phyloP scores from a whole-genome alignment of 2,329 filamentous ascomycete genomes.

The Cadophora gregata region DNA sequence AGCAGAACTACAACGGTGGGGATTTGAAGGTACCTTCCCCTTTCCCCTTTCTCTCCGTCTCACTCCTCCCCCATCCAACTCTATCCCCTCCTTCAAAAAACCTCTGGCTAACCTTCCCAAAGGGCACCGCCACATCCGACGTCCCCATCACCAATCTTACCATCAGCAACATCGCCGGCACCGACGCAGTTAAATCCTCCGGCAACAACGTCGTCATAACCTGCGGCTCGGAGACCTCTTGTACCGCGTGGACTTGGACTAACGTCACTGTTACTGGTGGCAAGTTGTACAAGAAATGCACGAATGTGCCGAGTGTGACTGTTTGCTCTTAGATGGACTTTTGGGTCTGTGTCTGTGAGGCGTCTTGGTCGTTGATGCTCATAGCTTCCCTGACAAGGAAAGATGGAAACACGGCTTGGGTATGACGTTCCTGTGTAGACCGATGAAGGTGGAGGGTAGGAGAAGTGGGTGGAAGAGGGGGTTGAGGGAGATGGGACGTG shows the following conservation, averaged over 20 bases:
- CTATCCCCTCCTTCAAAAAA: background rate
- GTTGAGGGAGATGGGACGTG: too few relatives aligned
- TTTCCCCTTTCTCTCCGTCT: background rate
- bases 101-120: background rate
- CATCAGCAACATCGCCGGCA: constrained; percentile 50
- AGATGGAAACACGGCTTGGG: too few relatives aligned
- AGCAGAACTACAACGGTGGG: constrained; percentile 59
- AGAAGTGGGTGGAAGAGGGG: background rate
- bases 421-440: too few relatives aligned
- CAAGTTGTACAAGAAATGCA: constrained; percentile 48
- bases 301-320: constrained; percentile 46
- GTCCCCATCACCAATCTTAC: constrained; percentile 57
- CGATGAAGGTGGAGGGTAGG: too few relatives aligned
- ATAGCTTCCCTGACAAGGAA: too few relatives aligned
- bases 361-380: too few relatives aligned
- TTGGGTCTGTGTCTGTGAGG: too few relatives aligned
- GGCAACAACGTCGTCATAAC: constrained; percentile 51
- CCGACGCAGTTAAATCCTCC: constrained; percentile 44
- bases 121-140: constrained; percentile 51
- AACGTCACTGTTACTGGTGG: constrained; percentile 57
- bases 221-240: constrained; percentile 51
- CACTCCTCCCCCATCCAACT: background rate
- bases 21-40: constrained; percentile 41
- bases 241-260: constrained; percentile 47
- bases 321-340: constrained; percentile 17